Evolutionary conservation across 371 early-diverging fungal species (phyloP).

Genomic region (Gilbertella persicaria): DNA sequence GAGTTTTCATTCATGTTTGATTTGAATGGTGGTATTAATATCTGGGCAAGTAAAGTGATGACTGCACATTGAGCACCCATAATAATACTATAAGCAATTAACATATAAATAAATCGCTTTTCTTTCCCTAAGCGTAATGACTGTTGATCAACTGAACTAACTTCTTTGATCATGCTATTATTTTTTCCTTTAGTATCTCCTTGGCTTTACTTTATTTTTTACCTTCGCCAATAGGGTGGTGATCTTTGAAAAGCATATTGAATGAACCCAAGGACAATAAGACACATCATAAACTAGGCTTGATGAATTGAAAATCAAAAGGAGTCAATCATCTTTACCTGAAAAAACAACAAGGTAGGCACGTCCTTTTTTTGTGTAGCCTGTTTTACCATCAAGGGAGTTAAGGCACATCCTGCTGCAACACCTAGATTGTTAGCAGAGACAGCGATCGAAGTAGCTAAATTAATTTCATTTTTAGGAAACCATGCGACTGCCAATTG

Average conservation of each 20-base stretch:
- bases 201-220: neutral
- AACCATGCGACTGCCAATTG: slow-evolving; percentile 57
- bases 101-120: slow-evolving; percentile 30
- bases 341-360: slow-evolving; percentile 38
- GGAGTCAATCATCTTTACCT: slow-evolving; percentile 25
- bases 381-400: slow-evolving; percentile 44
- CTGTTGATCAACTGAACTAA: slow-evolving; percentile 27
- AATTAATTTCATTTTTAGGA: slow-evolving; percentile 45
- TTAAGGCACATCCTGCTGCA: slow-evolving; percentile 52
- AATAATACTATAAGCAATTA: slow-evolving; percentile 43
- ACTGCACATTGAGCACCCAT: slow-evolving; percentile 56
- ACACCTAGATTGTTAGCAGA: slow-evolving; percentile 55
- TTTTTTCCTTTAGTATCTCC: neutral
- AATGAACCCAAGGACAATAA: slow-evolving; percentile 22
- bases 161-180: slow-evolving; percentile 15
- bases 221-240: slow-evolving; percentile 29
- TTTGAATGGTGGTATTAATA: slow-evolving; percentile 45
- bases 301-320: too few species aligned
- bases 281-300: slow-evolving; percentile 28
- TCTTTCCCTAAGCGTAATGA: slow-evolving; percentile 26
- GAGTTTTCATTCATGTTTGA: slow-evolving; percentile 30
- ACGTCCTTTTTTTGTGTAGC: slow-evolving; percentile 38
- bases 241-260: slow-evolving; percentile 26
- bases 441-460: slow-evolving; percentile 51
- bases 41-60: slow-evolving; percentile 51